Percentiles rank a stretch among this genome's conserved stretches.
phyloP scores from a whole-genome alignment of 2,329 filamentous ascomycete genomes.

The Aureobasidium sp. region DNA sequence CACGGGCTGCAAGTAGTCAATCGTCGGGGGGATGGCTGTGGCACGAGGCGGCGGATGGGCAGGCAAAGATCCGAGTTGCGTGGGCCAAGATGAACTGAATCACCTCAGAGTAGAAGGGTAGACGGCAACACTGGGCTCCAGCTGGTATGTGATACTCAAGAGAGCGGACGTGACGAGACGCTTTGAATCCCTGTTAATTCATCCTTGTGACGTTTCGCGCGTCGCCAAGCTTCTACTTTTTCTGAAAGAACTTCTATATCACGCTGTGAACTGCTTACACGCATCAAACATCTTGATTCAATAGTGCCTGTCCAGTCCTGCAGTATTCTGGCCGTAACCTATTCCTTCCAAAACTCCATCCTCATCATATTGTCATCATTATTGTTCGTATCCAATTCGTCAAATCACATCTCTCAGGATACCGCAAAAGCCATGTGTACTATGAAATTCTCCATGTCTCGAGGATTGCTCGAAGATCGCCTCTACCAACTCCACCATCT shows the following conservation, averaged over 20 bases:
- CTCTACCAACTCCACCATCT: not conserved
- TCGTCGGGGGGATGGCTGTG: not conserved
- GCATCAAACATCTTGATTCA: too few relatives aligned
- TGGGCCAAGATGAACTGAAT: conserved; percentile 16
- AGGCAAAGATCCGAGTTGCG: conserved; percentile 16
- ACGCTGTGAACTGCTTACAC: too few relatives aligned
- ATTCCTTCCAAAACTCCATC: not conserved
- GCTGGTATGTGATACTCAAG: conserved; percentile 14
- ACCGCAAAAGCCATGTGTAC: conserved; percentile 8
- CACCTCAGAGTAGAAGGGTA: conserved; percentile 11
- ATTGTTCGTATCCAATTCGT: not conserved
- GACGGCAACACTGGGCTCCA: conserved; percentile 13
- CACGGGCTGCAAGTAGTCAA: conserved; percentile 15
- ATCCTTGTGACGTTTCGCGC: not conserved
- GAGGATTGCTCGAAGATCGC: not conserved
- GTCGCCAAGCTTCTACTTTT: conserved; percentile 3
- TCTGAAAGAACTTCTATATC: too few relatives aligned
- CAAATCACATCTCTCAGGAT: not conserved
- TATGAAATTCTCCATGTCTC: conserved; percentile 5
- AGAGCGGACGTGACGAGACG: not conserved
- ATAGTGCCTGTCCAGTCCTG: too few relatives aligned
- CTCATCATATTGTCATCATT: not conserved
- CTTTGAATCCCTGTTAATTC: not conserved
- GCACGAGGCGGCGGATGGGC: not conserved
- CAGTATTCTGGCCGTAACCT: too few relatives aligned